Conservation (phyloP, 78 protist species). For the Cavenderia fasciculata region DNA sequence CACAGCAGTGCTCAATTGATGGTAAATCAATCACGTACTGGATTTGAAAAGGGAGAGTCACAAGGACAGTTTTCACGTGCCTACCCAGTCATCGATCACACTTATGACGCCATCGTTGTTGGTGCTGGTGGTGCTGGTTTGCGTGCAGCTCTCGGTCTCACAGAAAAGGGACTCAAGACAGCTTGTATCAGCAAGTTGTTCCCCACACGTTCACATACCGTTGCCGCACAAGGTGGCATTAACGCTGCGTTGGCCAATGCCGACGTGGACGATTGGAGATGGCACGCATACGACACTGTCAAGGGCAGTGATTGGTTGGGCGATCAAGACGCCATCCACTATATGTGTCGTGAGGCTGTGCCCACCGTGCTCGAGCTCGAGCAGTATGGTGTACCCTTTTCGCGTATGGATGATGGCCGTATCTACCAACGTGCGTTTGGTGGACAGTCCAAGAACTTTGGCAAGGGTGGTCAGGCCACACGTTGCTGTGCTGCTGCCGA, state of each 20-base stretch:
- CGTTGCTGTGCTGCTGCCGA: conserved; percentile 99
- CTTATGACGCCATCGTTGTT: conserved; percentile 97
- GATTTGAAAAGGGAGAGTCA: conserved; percentile 6
- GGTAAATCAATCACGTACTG: conserved; percentile 12
- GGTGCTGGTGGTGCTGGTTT: conserved; percentile 99
- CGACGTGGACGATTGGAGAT: conserved; percentile 98
- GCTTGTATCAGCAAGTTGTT: conserved; percentile 98
- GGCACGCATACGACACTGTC: conserved; percentile 99
- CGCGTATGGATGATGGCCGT: conserved; percentile 97
- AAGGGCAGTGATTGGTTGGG: conserved; percentile 96
- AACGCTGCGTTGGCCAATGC: conserved; percentile 99
- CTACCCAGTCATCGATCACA: conserved; percentile 96
- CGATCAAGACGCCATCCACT: conserved; percentile 98
- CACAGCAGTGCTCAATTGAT: conserved; percentile 1
- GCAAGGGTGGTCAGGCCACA: conserved; percentile 91
- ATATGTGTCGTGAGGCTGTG: conserved; percentile 99
- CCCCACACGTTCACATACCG: conserved; percentile 99
- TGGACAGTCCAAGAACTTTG: conserved; percentile 85
- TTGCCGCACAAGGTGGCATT: conserved; percentile 99
- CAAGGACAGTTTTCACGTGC: conserved; percentile 63
- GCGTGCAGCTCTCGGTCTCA: conserved; percentile 97
- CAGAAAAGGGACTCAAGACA: conserved; percentile 94
- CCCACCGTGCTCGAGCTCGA: conserved; percentile 97
- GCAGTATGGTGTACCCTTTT: conserved; percentile 98
- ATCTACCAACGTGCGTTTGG: conserved; percentile 96